A percentile compares a stretch with the other conserved stretches of the same genome.
Evolutionary conservation across 306 rosid genomes (phyloP).

Genomic region (Pachyrhizus erosus): DNA sequence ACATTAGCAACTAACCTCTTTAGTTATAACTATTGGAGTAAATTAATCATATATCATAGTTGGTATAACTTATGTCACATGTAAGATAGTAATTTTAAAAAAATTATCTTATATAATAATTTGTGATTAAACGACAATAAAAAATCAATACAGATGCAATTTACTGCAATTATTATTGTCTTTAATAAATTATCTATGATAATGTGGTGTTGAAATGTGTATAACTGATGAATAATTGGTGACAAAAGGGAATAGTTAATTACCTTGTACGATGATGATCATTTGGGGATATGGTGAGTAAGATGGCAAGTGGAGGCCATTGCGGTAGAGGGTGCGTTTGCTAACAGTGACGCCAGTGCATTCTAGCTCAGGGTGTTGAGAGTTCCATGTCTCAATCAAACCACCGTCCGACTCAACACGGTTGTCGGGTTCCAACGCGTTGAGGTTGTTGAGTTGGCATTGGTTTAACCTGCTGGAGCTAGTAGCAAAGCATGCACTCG

Average conservation of each 20-base stretch:
- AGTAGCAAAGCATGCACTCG: conserved; percentile 42
- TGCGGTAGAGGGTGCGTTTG: conserved; percentile 33
- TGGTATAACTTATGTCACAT: too few relatives aligned
- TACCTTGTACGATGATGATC: conserved; percentile 38
- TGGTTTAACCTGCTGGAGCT: not conserved
- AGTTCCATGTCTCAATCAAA: conserved; percentile 38
- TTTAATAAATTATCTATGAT: too few relatives aligned
- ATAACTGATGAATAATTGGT: not conserved
- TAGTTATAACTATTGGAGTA: too few relatives aligned
- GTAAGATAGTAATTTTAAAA: too few relatives aligned
- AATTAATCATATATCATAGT: too few relatives aligned
- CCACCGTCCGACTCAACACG: conserved; percentile 47
- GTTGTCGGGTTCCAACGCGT: conserved; percentile 45
- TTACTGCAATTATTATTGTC: too few relatives aligned
- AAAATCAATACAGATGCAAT: too few relatives aligned
- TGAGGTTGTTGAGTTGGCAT: conserved; percentile 39
- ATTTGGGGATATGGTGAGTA: conserved; percentile 29
- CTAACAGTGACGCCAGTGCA: conserved; percentile 44
- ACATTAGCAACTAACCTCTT: not conserved
- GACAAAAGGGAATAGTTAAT: not conserved
- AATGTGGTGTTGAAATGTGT: too few relatives aligned
- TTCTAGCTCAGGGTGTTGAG: conserved; percentile 33
- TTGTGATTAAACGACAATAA: too few relatives aligned
- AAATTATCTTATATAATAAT: too few relatives aligned
- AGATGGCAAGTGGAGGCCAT: conserved; percentile 48